Conservation (phyloP, 306 rosid species). For the Trichosanthes cucumerina region DNA sequence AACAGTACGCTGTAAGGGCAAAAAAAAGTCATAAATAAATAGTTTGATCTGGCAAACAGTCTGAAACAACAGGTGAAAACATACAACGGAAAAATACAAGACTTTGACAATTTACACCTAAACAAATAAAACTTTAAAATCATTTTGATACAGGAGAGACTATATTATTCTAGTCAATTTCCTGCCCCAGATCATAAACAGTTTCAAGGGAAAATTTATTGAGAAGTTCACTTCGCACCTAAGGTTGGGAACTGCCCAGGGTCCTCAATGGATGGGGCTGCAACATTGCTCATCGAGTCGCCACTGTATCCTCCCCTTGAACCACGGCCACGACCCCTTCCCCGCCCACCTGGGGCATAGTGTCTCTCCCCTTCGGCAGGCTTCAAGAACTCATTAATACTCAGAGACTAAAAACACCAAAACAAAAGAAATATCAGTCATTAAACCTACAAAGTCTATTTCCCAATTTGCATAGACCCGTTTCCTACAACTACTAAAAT, state of each 20-base stretch:
- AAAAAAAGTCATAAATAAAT: not conserved
- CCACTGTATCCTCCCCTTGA: constrained; percentile 38
- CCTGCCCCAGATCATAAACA: constrained; percentile 26
- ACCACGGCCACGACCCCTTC: constrained; percentile 74
- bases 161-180: constrained; percentile 11
- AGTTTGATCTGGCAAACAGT: not conserved
- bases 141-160: constrained; percentile 9
- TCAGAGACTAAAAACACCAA: constrained; percentile 40
- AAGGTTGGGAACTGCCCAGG: constrained; percentile 92
- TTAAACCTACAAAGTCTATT: not conserved
- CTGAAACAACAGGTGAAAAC: not conserved
- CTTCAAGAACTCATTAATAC: constrained; percentile 83
- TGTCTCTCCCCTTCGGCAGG: constrained; percentile 78
- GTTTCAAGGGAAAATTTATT: constrained; percentile 11
- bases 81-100: not conserved
- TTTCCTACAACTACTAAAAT: not conserved
- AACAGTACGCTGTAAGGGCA: not conserved
- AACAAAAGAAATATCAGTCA: not conserved
- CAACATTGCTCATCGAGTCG: constrained; percentile 27
- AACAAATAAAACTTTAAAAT: not conserved
- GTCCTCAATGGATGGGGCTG: constrained; percentile 74
- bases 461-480: not conserved
- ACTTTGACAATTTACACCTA: constrained; percentile 6
- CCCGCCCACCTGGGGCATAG: constrained; percentile 61
- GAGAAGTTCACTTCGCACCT: constrained; percentile 70